These are phyloP conservation scores for Xeromyces bisporus DNA, from an alignment of 495 filamentous ascomycete species.

Conservation along the genomic window DNA sequence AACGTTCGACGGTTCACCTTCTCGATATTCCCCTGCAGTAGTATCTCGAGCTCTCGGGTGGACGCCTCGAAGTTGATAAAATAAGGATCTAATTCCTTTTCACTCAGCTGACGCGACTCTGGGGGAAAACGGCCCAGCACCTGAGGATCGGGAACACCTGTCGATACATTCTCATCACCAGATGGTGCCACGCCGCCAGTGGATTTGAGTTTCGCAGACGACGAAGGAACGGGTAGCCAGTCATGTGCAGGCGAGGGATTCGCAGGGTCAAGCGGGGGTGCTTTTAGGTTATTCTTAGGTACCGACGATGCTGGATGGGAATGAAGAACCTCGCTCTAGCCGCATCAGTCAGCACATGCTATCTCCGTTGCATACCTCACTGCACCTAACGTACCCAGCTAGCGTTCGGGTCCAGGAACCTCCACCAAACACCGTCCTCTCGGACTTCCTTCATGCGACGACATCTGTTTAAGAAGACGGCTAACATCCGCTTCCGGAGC, in stretches of 20 bases:
- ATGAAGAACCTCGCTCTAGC: constrained; percentile 74
- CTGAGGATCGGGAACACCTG: constrained; percentile 44
- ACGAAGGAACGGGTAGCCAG: constrained; percentile 70
- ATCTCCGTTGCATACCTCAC: neutral
- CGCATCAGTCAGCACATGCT: constrained; percentile 14
- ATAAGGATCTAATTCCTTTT: constrained; percentile 87
- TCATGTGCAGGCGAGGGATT: constrained; percentile 78
- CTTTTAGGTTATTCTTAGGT: constrained; percentile 83
- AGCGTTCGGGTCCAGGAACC: constrained; percentile 90
- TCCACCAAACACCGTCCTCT: constrained; percentile 92
- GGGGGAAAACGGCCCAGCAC: constrained; percentile 71
- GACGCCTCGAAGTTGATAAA: constrained; percentile 81
- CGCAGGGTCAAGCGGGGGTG: constrained; percentile 81
- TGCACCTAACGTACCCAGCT: constrained; percentile 62
- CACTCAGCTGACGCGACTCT: constrained; percentile 51
- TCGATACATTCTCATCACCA: constrained; percentile 21
- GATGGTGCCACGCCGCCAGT: constrained; percentile 5
- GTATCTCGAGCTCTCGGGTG: constrained; percentile 69
- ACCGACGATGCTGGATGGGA: constrained; percentile 80
- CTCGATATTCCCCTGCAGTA: constrained; percentile 83
- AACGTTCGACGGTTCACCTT: constrained; percentile 86
- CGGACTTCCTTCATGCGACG: constrained; percentile 81
- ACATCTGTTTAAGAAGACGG: constrained; percentile 87
- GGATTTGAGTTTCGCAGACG: constrained; percentile 70
- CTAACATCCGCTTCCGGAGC: constrained; percentile 85